Base-by-base conservation (phyloP, 179 eudicot species). In the Patellifolia procumbens region DNA sequence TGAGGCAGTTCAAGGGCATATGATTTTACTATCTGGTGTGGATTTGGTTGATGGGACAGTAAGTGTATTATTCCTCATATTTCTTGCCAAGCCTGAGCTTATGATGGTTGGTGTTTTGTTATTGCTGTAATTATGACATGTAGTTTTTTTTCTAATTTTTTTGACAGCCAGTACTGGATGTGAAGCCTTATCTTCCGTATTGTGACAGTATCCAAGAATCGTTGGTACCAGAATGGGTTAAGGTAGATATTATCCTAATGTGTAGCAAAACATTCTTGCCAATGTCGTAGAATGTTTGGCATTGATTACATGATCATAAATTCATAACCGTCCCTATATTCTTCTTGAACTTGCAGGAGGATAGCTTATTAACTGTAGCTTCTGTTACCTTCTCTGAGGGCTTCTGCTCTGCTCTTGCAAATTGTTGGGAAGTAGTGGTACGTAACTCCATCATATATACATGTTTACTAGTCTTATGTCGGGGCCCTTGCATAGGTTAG, bases 21-120 rank as follows among this genome's bases (percentile, higher is more conserved):
- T 46, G 83, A 83, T 95, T 77, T 84, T 90, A 76, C 88, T 95
- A 60, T 95, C 99, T 70, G 99, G 99, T 69, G 89, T 89, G 64
- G 99, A 95, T 84, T 86, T 95, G 85, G 99, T 95, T 82, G 97
- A 95, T 82, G 99, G 99, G 85, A 95, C 99, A 28, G 99, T 91
- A 84, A 84, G 92, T 77, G 49, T 70, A 52, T 28, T 49, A 43
- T 46, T 63, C 31, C 35, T 74, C 45, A 17, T 24, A 10, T 63
- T 51, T 59, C 9, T 34, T 45, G 26, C 10, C 26, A 24, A n/a
- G 56, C 37, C 62, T 76, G 63, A 34, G 26, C 42, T 29, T 67
- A 45, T 70, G 55, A 43, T 72, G 45, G 31, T 51, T 35, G 9
- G 62, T 39, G 5, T 31, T 42, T 31, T 35, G 7, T 62, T 20